Conservation (phyloP, 1,284 basidiomycete genomes). For the Porogramme epimiltina region DNA sequence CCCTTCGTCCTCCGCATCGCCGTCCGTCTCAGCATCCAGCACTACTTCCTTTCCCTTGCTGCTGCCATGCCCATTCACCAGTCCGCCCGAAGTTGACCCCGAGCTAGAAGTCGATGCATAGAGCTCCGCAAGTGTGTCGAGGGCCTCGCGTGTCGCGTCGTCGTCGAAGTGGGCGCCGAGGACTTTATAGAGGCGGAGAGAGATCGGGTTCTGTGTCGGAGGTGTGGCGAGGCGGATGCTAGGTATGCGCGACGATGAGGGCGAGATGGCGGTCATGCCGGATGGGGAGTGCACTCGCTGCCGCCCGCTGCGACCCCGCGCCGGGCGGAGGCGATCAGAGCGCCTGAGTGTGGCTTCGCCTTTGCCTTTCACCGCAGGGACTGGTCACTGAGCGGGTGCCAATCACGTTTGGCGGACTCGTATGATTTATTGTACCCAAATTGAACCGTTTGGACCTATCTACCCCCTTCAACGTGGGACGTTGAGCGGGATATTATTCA, state of each 20-base stretch:
- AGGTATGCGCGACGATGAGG: conserved; percentile 13
- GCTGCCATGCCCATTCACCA: background rate
- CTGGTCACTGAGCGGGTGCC: too few species aligned
- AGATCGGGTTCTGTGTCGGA: conserved; percentile 62
- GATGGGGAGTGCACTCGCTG: too few species aligned
- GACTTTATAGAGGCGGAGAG: conserved; percentile 86
- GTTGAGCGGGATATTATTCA: too few species aligned
- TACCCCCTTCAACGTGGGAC: too few species aligned
- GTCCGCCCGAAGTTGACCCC: background rate
- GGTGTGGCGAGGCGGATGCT: conserved; percentile 16
- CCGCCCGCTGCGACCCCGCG: too few species aligned
- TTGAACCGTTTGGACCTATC: too few species aligned
- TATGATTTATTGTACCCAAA: too few species aligned
- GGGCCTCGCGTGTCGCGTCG: conserved; percentile 74
- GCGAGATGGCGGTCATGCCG: conserved; percentile 28
- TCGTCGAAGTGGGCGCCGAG: conserved; percentile 86
- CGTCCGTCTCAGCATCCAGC: conserved; percentile 29
- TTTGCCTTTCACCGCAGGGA: too few species aligned
- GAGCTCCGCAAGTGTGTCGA: conserved; percentile 81
- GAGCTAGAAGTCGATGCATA: conserved; percentile 44
- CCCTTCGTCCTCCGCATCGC: conserved; percentile 26
- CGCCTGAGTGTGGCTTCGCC: too few species aligned
- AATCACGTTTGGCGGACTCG: too few species aligned
- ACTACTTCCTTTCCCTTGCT: conserved; percentile 35
- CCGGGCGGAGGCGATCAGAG: too few species aligned